Evolutionary conservation across 2,329 filamentous ascomycete genomes (phyloP), one percentile per base, ranked within the genome.

Genomic region (Pseudocercospora fuligena): DNA sequence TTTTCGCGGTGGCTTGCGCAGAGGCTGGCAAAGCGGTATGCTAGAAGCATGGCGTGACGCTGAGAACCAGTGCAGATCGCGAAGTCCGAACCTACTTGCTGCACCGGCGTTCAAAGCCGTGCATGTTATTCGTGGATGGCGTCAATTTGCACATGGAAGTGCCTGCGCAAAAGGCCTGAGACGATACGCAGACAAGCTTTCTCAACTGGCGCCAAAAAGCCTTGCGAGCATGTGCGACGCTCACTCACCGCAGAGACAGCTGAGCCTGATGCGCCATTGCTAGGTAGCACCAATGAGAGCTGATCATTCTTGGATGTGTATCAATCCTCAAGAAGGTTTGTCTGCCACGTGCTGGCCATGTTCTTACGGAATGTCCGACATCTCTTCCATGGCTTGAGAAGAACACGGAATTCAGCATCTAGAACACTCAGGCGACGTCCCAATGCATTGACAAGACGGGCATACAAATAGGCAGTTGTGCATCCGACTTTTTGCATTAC

Each of bases 1-100:
- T 29, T 8, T n/a, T 27, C 19, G 51, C 25, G 12, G 14, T 54
- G 51, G 25, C 51, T 54, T 54, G 51, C 51, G 51, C 25, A 31
- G 21, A n/a, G 21, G 51, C 51, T 54, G 51, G 51, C 51, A 29
- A 29, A 54, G 51, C 51, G 25, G 51, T 54, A 53, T 53, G 47
- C 47, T 4, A 7, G 16, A 7, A 25, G 21, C 29, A 53, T 25
- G 49, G 19, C 49, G 12, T 53, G 19, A 23, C n/a, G 5, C 19
- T 25, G 25, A 11, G 12, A 53, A 6, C 19, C 12, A 21, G 12
- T 7, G 49, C 49, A 11, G 19, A 27, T 53, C 49, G 49, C 49
- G 49, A 23, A 23, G 19, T 25, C 49, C 49, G 49, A 25, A 16
- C 3, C 46, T 19, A 7, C n/a, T 19, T 23, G 46, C 16, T 19